A percentile compares a stretch with the other conserved stretches of the same genome.
These are phyloP conservation scores for Furcasterigmium sp. DNA, from an alignment of 2,329 filamentous ascomycete genomes.

Conservation along the genomic window DNA sequence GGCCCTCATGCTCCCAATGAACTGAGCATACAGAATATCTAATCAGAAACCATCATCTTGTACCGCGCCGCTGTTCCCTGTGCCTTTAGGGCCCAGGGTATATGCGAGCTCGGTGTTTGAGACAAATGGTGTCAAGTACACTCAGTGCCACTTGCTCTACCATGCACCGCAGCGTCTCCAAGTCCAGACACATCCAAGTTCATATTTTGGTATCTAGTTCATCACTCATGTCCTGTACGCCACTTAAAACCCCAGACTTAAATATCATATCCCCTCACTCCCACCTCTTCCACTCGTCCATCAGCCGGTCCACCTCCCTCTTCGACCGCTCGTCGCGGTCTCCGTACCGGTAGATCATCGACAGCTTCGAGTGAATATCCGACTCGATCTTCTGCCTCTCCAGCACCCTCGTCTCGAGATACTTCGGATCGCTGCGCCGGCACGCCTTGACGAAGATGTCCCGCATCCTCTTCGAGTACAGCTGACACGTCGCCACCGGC, in stretches of 20 bases:
- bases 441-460: slow-evolving; percentile 65
- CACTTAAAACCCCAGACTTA: no score
- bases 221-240: slow-evolving; percentile 8
- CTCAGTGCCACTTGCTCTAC: no score
- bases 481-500: slow-evolving; percentile 59
- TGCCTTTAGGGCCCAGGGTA: no score
- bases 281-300: slow-evolving; percentile 54
- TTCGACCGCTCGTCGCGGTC: slow-evolving; percentile 31
- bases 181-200: not conserved
- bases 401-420: slow-evolving; percentile 51
- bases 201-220: not conserved
- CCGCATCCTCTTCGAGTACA: slow-evolving; percentile 79
- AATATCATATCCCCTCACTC: slow-evolving; percentile 31
- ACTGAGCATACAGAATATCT: no score
- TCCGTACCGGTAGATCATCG: slow-evolving; percentile 31
- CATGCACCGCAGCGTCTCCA: no score
- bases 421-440: slow-evolving; percentile 58
- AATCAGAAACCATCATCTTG: no score
- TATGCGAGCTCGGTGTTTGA: no score
- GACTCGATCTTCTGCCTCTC: slow-evolving; percentile 57
- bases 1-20: no score
- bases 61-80: no score
- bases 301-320: slow-evolving; percentile 39
- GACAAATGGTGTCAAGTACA: no score
- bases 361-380: slow-evolving; percentile 50